Percentiles rank a stretch among this genome's conserved stretches.
phyloP scores from a whole-genome alignment of 2,329 filamentous ascomycete genomes.

The Leptographium lundbergii region DNA sequence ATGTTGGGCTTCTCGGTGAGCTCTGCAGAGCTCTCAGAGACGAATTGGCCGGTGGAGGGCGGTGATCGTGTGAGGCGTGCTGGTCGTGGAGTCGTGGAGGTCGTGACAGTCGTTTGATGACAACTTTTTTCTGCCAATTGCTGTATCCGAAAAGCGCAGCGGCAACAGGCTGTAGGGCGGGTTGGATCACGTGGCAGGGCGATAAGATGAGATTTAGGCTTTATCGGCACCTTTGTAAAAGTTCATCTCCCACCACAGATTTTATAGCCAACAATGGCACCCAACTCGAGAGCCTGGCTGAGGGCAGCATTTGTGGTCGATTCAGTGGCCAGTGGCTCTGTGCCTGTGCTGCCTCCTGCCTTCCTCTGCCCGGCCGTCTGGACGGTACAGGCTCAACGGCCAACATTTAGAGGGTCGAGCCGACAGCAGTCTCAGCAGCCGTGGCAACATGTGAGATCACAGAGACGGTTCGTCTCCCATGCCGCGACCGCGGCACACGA shows the following conservation, averaged over 20 bases:
- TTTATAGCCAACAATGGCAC: constrained; percentile 3
- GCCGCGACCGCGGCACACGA: background rate
- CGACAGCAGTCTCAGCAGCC: background rate
- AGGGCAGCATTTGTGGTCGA: constrained; percentile 8
- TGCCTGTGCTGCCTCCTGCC: constrained; percentile 2
- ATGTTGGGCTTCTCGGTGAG: constrained; percentile 15
- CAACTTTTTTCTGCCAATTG: background rate
- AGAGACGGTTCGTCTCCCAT: background rate
- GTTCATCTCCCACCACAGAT: background rate
- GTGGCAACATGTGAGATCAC: background rate
- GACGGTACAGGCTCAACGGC: background rate
- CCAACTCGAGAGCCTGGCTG: constrained; percentile 5
- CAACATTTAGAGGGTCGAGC: background rate
- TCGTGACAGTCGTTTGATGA: background rate
- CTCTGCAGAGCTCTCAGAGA: background rate
- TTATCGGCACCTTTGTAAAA: background rate
- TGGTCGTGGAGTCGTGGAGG: background rate
- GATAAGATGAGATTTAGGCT: background rate
- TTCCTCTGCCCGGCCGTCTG: constrained; percentile 10
- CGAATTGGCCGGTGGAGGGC: background rate
- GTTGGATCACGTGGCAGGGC: background rate
- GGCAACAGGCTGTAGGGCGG: background rate
- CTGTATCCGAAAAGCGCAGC: background rate
- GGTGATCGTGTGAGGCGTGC: too few relatives aligned
- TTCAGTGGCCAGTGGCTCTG: background rate